A percentile compares a stretch with the other conserved stretches of the same genome.
These are phyloP conservation scores for Saposhnikovia divaricata DNA, from an alignment of 129 eudicot species.

Conservation along the genomic window DNA sequence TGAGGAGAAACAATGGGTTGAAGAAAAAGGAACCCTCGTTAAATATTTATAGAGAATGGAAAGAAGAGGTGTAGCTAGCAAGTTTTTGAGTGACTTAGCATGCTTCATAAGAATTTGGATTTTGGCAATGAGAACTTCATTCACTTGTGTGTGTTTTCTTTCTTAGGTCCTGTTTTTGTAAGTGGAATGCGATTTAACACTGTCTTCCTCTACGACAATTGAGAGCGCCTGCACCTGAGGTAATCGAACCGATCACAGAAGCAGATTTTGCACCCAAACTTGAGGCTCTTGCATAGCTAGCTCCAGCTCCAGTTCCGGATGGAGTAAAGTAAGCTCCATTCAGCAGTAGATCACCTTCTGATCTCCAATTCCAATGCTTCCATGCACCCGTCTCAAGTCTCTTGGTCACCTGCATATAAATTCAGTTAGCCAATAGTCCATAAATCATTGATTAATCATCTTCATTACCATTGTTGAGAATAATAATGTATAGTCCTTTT, in stretches of 20 bases:
- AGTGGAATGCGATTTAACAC: constrained; percentile 24
- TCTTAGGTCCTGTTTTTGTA: not conserved
- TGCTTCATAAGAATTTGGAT: constrained; percentile 11
- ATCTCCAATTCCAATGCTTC: constrained; percentile 90
- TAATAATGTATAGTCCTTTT: not conserved
- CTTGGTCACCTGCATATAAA: constrained; percentile 52
- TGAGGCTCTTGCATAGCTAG: constrained; percentile 85
- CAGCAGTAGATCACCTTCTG: constrained; percentile 72
- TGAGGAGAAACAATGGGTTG: not conserved
- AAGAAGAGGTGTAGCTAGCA: not conserved
- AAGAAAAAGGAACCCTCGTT: not conserved
- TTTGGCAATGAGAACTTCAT: constrained; percentile 12
- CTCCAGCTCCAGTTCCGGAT: constrained; percentile 73
- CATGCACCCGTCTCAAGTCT: constrained; percentile 40
- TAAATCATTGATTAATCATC: not conserved
- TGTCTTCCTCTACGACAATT: constrained; percentile 55
- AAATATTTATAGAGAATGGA: constrained; percentile 11
- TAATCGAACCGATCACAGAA: constrained; percentile 55
- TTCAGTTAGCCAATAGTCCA: not conserved
- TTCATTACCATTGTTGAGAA: not conserved
- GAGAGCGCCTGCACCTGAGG: constrained; percentile 81
- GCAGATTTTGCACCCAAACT: constrained; percentile 86
- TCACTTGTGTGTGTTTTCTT: not conserved
- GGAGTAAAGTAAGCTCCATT: constrained; percentile 82
- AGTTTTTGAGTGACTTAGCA: not conserved